A percentile compares a stretch with the other conserved stretches of the same genome.
These are phyloP conservation scores for Schwanniomyces polymorphus DNA, from an alignment of 805 yeast species.

Conservation along the genomic window DNA sequence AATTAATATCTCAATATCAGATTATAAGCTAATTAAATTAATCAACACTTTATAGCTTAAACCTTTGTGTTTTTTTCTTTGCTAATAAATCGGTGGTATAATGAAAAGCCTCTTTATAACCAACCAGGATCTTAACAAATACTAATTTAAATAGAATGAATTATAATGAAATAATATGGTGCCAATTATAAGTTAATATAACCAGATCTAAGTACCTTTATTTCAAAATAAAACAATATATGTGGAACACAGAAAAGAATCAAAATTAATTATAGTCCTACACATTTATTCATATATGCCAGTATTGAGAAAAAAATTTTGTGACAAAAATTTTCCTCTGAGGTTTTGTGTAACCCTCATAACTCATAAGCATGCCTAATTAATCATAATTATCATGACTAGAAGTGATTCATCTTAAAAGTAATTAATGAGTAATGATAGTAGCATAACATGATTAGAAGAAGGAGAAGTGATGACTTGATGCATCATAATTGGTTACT, in stretches of 20 bases:
- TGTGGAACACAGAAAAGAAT: slow-evolving; percentile 5
- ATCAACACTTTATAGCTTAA: not conserved
- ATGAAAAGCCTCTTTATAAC: not conserved
- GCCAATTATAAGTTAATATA: slow-evolving; percentile 15
- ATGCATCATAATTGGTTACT: not conserved
- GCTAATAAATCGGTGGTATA: not conserved
- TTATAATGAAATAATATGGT: slow-evolving; percentile 8
- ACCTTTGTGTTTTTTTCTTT: not conserved
- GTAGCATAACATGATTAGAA: not conserved
- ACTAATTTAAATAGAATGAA: slow-evolving; percentile 1
- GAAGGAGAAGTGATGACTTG: not conserved
- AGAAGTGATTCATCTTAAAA: not conserved
- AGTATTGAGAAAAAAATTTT: not conserved
- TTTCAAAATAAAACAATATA: slow-evolving; percentile 6
- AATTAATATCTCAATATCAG: slow-evolving; percentile 7
- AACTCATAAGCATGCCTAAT: not conserved
- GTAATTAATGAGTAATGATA: not conserved
- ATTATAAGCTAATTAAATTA: not conserved
- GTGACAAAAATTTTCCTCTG: slow-evolving; percentile 2
- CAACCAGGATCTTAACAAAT: not conserved
- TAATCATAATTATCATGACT: not conserved
- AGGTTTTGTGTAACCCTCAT: slow-evolving; percentile 1
- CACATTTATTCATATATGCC: not conserved
- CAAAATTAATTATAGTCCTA: not conserved
- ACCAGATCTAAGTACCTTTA: slow-evolving; percentile 9